Base-by-base conservation (phyloP, 306 rosid species). In the Calophaca sinica region DNA sequence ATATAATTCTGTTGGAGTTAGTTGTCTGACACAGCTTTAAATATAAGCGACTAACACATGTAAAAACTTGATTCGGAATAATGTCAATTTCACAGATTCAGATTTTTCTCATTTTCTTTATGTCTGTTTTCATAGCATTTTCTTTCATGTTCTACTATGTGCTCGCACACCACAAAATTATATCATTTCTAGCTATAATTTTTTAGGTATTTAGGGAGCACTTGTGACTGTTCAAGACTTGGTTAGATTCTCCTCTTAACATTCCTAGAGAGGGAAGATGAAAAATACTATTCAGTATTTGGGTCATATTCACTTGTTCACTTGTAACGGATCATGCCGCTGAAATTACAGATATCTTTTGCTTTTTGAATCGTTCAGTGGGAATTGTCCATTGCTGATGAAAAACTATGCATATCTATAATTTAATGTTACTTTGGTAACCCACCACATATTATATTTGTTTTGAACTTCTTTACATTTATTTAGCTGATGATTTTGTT, bases 401-500 rank as follows among this genome's bases (percentile, higher is more conserved):
- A 67, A 39, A 66, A 67, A 5, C 42, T 57, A 31, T 51, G 41
- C 28, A 28, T 35, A 33, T 39, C 49, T 36, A 66, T 46, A 51
- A 41, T 15, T 42, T 31, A 81, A 28, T 48, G 70, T 42, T 55
- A 14, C 36, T 7, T 57, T 41, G 28, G 29, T 49, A 58, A 13
- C 35, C 39, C 39, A 68, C 36, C 29, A 6, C 35, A 39, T n/a
- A 61, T 67, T 13, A 35, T 45, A 33, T 67, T 50, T 61, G 49
- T 10, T 77, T 62, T 68, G 26, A 76, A 76, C 20, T 59, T 31
- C 28, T 15, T 70, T 46, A 26, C 61, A 2, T 20, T 59, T 44
- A 38, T 5, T 59, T 38, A 65, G 71, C 68, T 72, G 52, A 36
- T 71, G 54, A 52, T 51, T 60, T 61, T 80, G 13, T 54, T 72